Conservation (phyloP, 108 stramenopile species). For the Skeletonema tropicum region DNA sequence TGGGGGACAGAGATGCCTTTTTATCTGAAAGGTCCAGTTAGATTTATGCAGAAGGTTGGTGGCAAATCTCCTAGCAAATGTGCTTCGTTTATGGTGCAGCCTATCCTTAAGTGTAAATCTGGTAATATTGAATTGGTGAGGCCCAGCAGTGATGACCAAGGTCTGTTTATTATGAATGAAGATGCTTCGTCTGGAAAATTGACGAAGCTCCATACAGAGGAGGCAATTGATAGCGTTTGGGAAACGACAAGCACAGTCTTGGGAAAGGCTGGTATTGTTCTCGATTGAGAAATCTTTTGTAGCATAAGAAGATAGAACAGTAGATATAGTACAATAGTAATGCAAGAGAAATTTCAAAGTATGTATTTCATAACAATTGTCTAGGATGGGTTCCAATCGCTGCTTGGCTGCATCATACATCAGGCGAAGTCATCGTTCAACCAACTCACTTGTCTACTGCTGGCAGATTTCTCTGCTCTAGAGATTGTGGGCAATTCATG, state of each 20-base stretch:
- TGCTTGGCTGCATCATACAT: too few relatives aligned
- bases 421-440: too few relatives aligned
- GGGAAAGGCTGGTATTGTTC: conserved; percentile 29
- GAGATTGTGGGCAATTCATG: not conserved
- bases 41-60: conserved; percentile 40
- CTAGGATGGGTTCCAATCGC: too few relatives aligned
- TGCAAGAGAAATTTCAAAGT: not conserved
- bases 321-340: too few relatives aligned
- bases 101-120: conserved; percentile 19
- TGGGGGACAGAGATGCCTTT: conserved; percentile 66
- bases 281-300: not conserved
- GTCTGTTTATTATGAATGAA: conserved; percentile 43
- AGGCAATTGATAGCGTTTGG: conserved; percentile 41
- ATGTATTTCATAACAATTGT: too few relatives aligned
- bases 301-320: too few relatives aligned
- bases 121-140: conserved; percentile 15
- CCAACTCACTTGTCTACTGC: too few relatives aligned
- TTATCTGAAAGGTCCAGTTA: conserved; percentile 34
- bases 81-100: conserved; percentile 47
- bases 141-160: not conserved
- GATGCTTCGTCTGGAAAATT: conserved; percentile 36
- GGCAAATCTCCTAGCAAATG: conserved; percentile 48
- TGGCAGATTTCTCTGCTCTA: too few relatives aligned
- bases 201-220: conserved; percentile 31
- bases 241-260: conserved; percentile 30